Evolutionary conservation across 2,329 filamentous ascomycete species (phyloP), one percentile per base, ranked within the genome.

Genomic region (Coniella vitis): DNA sequence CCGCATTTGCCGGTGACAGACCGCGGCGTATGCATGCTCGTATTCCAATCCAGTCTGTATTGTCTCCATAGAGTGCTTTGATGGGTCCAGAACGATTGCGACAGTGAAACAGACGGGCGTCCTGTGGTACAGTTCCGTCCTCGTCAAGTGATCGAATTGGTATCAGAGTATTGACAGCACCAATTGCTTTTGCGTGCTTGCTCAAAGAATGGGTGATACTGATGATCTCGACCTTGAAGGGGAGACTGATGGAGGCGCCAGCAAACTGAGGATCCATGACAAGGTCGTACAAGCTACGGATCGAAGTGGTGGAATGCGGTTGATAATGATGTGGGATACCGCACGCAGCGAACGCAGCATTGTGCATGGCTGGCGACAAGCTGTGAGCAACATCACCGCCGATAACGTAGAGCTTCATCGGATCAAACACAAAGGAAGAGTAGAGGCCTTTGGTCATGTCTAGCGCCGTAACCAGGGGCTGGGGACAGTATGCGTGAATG

Each of bases 41-140:
- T 37, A 90, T 86, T 4, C 86, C 86, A 31, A 89, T 84, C 83
- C 86, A 90, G 62, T 90, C 86, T 0, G 86, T 90, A 52, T 90
- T 90, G 51, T 90, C 85, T 1, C 86, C 87, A 54, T 88, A 87
- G 0, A 90, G 70, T 0, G 82, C 84, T 53, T 78, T 76, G 7
- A 88, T 78, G 0, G 81, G 77, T 0, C 86, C 85, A 1, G 81
- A 74, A 38, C 79, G 74, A 54, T 83, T 83, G 47, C 79, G 72
- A 51, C 78, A 73, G n/a, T 68, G 65, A 51, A 73, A 72, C 16
- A 74, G 65, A 8, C 79, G 64, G 1, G 73, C 72, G 4, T 78
- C 77, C 25, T 75, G 70, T 1, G 81, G 76, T 0, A 81, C 74
- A 32, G 70, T 73, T 1, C 77, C 78, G 49, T 83, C 76, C 0